Percentiles rank a stretch among this genome's conserved stretches.
These are phyloP conservation scores for Diddensiella santjacobensis DNA, from an alignment of 805 yeast genomes.

Conservation along the genomic window DNA sequence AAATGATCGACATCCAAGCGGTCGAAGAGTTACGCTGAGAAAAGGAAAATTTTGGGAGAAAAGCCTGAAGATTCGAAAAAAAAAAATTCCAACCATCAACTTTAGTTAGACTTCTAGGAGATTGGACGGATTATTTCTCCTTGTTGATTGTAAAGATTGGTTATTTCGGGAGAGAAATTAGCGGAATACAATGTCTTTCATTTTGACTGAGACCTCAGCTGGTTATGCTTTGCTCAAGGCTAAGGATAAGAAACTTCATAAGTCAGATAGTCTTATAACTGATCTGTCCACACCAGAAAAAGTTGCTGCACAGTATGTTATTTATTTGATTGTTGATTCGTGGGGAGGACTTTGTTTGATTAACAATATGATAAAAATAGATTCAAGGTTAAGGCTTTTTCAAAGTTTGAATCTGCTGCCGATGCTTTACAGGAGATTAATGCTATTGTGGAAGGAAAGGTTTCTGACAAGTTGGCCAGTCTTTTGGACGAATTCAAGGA, in stretches of 20 bases:
- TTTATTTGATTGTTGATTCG: no score
- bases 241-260: slow-evolving; percentile 94
- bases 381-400: slow-evolving; percentile 91
- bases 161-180: background rate
- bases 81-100: background rate
- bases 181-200: slow-evolving; percentile 32
- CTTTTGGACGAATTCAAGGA: slow-evolving; percentile 47
- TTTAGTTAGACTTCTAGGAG: no score
- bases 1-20: no score
- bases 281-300: slow-evolving; percentile 80
- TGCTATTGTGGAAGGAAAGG: slow-evolving; percentile 89
- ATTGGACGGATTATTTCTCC: no score
- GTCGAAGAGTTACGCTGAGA: background rate
- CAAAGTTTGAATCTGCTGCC: slow-evolving; percentile 91
- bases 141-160: no score
- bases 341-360: background rate
- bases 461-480: slow-evolving; percentile 74
- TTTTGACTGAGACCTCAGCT: slow-evolving; percentile 96
- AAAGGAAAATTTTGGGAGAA: background rate
- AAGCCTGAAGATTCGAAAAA: background rate
- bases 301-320: slow-evolving; percentile 63
- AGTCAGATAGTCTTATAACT: slow-evolving; percentile 65
- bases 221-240: slow-evolving; percentile 98
- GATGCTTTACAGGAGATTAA: slow-evolving; percentile 94
- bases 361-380: slow-evolving; percentile 15